A percentile compares a stretch with the other conserved stretches of the same genome.
phyloP scores from a whole-genome alignment of 192 early-diverging fungal species.

The Neocallimastix lanati region DNA sequence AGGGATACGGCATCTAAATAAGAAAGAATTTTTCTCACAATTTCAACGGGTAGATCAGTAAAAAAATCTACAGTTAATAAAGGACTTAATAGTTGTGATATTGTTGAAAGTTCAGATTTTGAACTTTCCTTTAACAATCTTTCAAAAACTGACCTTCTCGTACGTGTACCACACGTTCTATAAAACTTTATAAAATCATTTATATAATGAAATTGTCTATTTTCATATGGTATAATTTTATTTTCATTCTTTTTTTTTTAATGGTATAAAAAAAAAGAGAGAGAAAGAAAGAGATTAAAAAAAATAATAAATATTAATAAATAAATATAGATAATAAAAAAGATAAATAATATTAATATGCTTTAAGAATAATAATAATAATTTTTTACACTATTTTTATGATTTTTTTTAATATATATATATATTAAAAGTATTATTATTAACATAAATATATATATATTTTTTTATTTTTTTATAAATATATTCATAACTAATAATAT shows the following conservation, averaged over 20 bases:
- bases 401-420: too few species aligned
- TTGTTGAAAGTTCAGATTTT: slow-evolving; percentile 51
- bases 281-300: too few species aligned
- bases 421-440: too few species aligned
- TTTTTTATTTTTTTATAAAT: too few species aligned
- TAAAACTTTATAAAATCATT: neutral
- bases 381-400: too few species aligned
- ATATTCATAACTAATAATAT: too few species aligned
- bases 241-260: neutral
- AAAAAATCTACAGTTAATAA: slow-evolving; percentile 73
- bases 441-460: too few species aligned
- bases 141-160: neutral
- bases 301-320: too few species aligned
- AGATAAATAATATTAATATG: too few species aligned
- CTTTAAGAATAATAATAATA: too few species aligned
- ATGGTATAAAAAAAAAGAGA: too few species aligned
- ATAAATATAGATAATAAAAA: too few species aligned
- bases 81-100: slow-evolving; percentile 47
- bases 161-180: neutral
- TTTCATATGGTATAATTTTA: neutral
- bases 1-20: slow-evolving; percentile 83
- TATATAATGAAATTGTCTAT: neutral
- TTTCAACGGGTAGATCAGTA: slow-evolving; percentile 50
- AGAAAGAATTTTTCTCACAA: slow-evolving; percentile 66
- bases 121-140: neutral